Base-by-base conservation (phyloP, 2,329 filamentous ascomycete genomes). In the Coniella lustricola region DNA sequence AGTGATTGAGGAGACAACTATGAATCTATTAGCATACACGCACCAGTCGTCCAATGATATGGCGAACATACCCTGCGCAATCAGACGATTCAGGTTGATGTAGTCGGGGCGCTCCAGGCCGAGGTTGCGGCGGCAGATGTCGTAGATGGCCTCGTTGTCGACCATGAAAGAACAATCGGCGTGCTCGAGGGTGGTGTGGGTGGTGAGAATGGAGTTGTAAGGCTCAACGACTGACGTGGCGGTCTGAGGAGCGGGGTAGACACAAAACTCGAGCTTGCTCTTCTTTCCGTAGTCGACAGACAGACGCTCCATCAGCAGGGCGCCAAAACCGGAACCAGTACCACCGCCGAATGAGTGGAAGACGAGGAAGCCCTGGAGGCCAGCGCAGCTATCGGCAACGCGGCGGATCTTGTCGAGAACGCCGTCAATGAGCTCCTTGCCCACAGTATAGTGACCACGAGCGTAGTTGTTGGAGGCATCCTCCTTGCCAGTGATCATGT, bases 381-480 rank as follows among this genome's bases (percentile, higher is more conserved):
- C 91, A 61, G 87, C 85, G 74, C 93, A 98, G 82, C 93, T 94
- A 73, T 98, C 90, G 72, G 93, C 91, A 61, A 97, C 90, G 62
- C 88, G 89, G 71, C 93, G 89, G 59, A 98, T 87, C 82, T 95
- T 95, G 81, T 98, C 93, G 60, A 97, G 77, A 55, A 97, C 93
- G 70, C 90, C 85, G 71, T 98, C 93, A 63, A 97, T 96, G 72
- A 98, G 83, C 80, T 98, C 93, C 82, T 97, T 97, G 70, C 93
- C 93, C 62, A 97, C 90, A 56, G 93, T 98, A 82, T 98, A 98
- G 80, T 98, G 93, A 60, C 93, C 93, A 81, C 93, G 91, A 63
- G 93, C 93, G 68, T 97, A 97, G 85, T 98, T 98, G 87, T 98
- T 98, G 61, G 91, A 96, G 60, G 93, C 93, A 84, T 97, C 93